A percentile compares a stretch with the other conserved stretches of the same genome.
phyloP scores from a whole-genome alignment of 1,284 basidiomycete genomes.

The Xanthoconium separans region DNA sequence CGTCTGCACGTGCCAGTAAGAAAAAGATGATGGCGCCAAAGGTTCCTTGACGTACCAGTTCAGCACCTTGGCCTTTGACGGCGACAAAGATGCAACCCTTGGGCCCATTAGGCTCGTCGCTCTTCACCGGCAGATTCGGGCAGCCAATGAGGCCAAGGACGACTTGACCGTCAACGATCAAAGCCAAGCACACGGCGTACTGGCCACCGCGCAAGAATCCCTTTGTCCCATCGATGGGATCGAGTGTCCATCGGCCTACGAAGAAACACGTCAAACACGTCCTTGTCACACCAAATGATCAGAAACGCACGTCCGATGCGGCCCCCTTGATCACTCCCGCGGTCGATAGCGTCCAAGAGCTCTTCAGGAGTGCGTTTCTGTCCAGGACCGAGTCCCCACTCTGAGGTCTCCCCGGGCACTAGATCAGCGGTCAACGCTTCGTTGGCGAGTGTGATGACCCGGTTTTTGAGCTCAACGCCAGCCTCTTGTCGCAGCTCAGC shows the following conservation, averaged over 20 bases:
- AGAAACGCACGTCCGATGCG: slow-evolving; percentile 67
- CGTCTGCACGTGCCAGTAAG: slow-evolving; percentile 30
- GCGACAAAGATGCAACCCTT: slow-evolving; percentile 85
- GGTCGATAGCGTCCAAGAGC: slow-evolving; percentile 84
- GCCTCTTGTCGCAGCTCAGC: slow-evolving; percentile 66
- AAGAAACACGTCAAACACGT: slow-evolving; percentile 1
- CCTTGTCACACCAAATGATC: neutral
- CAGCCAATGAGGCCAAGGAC: slow-evolving; percentile 93
- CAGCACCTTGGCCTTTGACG: slow-evolving; percentile 78
- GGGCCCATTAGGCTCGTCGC: slow-evolving; percentile 51
- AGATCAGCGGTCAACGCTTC: slow-evolving; percentile 69
- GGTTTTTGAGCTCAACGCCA: slow-evolving; percentile 54
- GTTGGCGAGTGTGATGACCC: slow-evolving; percentile 84
- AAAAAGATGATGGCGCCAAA: neutral
- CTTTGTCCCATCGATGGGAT: slow-evolving; percentile 92
- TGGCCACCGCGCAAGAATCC: slow-evolving; percentile 97
- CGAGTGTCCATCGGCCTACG: slow-evolving; percentile 85
- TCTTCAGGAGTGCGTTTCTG: slow-evolving; percentile 50
- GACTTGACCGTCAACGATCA: slow-evolving; percentile 84
- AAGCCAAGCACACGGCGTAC: slow-evolving; percentile 94
- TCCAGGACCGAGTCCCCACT: slow-evolving; percentile 68
- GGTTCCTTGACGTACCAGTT: slow-evolving; percentile 51
- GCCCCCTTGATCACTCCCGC: slow-evolving; percentile 82
- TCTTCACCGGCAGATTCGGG: slow-evolving; percentile 81
- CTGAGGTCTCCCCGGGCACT: slow-evolving; percentile 45